A percentile compares a stretch with the other conserved stretches of the same genome.
phyloP scores from a whole-genome alignment of 208 protist species.

The Wallacemonas sp. region DNA sequence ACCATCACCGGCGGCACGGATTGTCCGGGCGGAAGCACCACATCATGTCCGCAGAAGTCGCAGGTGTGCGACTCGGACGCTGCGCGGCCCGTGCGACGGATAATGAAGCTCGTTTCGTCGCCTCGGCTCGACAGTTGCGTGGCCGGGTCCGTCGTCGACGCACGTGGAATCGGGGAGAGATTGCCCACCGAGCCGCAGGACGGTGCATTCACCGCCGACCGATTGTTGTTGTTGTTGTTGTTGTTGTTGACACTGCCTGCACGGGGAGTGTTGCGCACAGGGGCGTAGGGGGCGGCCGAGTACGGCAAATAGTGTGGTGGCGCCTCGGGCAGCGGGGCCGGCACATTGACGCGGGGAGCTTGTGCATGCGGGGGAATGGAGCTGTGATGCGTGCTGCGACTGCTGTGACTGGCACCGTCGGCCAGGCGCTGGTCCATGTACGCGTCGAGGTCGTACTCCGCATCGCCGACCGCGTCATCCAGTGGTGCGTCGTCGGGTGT shows the following conservation, averaged over 20 bases:
- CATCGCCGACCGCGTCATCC: not conserved
- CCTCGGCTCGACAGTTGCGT: not conserved
- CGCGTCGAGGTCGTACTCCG: slow-evolving; percentile 2
- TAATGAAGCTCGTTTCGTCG: slow-evolving; percentile 9
- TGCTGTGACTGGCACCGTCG: not conserved
- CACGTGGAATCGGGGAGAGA: not conserved
- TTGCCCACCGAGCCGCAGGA: not conserved
- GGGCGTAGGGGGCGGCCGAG: slow-evolving; percentile 9
- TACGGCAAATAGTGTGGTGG: slow-evolving; percentile 15
- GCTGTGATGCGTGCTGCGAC: not conserved
- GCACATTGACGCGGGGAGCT: not conserved
- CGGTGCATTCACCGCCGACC: not conserved
- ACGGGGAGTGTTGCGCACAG: too few species aligned
- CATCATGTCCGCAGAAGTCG: slow-evolving; percentile 4
- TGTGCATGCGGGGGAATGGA: not conserved
- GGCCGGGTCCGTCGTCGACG: not conserved
- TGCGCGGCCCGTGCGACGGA: not conserved
- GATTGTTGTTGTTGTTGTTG: not conserved
- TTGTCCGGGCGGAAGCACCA: not conserved
- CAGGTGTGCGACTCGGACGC: not conserved
- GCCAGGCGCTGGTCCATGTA: not conserved
- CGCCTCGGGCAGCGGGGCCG: not conserved
- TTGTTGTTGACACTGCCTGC: not conserved
- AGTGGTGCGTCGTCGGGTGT: not conserved
- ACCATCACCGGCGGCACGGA: not conserved